These are phyloP conservation scores for Arctium lappa DNA, from an alignment of 129 eudicot species.

Conservation along the genomic window DNA sequence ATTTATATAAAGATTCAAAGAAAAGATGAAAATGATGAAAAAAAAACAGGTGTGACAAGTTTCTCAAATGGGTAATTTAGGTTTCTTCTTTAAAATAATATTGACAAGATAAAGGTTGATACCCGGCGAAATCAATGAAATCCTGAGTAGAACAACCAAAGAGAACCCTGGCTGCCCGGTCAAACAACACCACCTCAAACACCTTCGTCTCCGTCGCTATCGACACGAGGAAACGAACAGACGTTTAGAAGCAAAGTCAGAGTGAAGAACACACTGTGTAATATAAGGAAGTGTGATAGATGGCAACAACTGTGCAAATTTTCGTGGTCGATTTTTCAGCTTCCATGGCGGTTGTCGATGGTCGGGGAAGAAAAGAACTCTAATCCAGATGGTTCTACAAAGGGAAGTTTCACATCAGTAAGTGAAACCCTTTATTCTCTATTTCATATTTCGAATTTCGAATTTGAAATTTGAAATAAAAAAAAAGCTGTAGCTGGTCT, in stretches of 20 bases:
- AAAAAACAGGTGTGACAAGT: not conserved
- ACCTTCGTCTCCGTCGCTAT: constrained; percentile 72
- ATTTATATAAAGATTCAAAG: not conserved
- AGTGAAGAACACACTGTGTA: constrained; percentile 74
- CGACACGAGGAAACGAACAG: constrained; percentile 81
- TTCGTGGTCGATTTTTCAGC: constrained; percentile 37
- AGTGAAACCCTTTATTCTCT: too few relatives aligned
- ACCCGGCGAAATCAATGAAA: too few relatives aligned
- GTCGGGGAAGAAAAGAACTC: not conserved
- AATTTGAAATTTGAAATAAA: too few relatives aligned
- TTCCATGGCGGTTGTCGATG: constrained; percentile 29
- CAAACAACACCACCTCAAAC: constrained; percentile 78
- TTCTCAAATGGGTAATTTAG: too few relatives aligned
- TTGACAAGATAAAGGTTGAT: too few relatives aligned
- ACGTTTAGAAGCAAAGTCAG: constrained; percentile 23
- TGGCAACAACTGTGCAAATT: constrained; percentile 58
- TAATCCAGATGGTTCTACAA: too few relatives aligned
- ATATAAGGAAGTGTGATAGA: constrained; percentile 49
- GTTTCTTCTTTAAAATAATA: too few relatives aligned
- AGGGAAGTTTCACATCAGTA: too few relatives aligned
- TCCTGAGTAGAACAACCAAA: constrained; percentile 58
- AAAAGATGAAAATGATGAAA: not conserved
- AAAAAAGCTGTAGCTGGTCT: too few relatives aligned
- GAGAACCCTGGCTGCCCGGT: constrained; percentile 81
- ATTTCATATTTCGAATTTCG: too few relatives aligned